Evolutionary conservation across 1,139 yeast genomes (phyloP).

Genomic region (Kodamaea plutei): DNA sequence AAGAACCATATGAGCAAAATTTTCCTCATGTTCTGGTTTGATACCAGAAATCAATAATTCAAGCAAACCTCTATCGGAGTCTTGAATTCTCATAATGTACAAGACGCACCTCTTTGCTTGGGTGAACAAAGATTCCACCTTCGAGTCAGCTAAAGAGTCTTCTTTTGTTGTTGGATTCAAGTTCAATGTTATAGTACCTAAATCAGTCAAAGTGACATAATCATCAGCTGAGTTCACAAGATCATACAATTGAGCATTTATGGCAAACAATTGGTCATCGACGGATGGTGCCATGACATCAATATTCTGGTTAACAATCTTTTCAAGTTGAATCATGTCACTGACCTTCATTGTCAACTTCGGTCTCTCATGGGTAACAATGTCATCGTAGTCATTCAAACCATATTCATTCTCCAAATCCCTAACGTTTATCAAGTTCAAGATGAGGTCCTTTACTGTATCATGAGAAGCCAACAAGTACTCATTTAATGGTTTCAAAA

Average conservation of each 20-base stretch:
- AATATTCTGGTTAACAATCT: conserved; percentile 50
- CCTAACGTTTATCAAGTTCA: conserved; percentile 49
- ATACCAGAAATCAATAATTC: conserved; percentile 75
- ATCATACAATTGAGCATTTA: conserved; percentile 33
- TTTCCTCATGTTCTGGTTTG: conserved; percentile 59
- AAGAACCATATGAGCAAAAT: conserved; percentile 52
- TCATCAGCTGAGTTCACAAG: conserved; percentile 38
- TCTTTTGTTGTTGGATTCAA: conserved; percentile 52
- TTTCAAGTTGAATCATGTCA: conserved; percentile 61
- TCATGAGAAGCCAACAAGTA: conserved; percentile 53
- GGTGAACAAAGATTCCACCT: conserved; percentile 55
- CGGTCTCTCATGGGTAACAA: conserved; percentile 66
- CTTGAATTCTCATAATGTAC: conserved; percentile 79
- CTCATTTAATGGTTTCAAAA: conserved; percentile 76
- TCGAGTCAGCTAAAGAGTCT: conserved; percentile 40
- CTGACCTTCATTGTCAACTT: conserved; percentile 56
- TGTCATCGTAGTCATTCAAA: conserved; percentile 66
- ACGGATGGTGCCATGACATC: conserved; percentile 45
- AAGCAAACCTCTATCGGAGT: conserved; percentile 58
- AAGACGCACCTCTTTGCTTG: conserved; percentile 79
- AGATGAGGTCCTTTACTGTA: conserved; percentile 41
- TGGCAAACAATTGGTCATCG: conserved; percentile 55
- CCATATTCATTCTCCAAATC: conserved; percentile 60
- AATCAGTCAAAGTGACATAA: conserved; percentile 37
- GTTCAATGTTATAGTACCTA: conserved; percentile 35